phyloP scores from a whole-genome alignment of 2,329 filamentous ascomycete species.

The Emmonsia crescens region DNA sequence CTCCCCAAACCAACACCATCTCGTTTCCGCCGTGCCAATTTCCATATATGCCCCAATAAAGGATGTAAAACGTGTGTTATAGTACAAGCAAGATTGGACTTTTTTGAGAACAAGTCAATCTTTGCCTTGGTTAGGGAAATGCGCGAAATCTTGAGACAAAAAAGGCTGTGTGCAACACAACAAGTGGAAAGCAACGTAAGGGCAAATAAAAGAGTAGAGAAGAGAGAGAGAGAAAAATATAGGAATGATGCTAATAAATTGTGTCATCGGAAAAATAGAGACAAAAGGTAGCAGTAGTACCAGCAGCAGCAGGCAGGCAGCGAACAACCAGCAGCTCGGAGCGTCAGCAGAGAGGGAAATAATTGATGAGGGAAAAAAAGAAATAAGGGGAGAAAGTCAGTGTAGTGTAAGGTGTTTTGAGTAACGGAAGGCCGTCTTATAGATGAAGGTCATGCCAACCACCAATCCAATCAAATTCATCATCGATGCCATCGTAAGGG shows the following conservation, averaged over 20 bases:
- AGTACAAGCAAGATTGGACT: slow-evolving; percentile 1
- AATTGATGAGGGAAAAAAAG: slow-evolving; percentile 9
- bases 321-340: slow-evolving; percentile 2
- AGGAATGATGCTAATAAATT: not conserved
- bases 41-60: slow-evolving; percentile 6
- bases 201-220: slow-evolving; percentile 1
- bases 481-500: slow-evolving; percentile 47
- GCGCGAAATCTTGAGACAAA: not conserved
- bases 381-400: slow-evolving; percentile 12
- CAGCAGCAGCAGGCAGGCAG: slow-evolving; percentile 7
- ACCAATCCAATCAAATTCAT: slow-evolving; percentile 89
- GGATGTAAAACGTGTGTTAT: slow-evolving; percentile 1
- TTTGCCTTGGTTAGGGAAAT: not conserved
- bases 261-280: not conserved
- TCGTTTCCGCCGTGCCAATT: slow-evolving; percentile 9
- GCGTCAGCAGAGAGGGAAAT: not conserved
- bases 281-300: slow-evolving; percentile 1
- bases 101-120: not conserved
- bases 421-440: slow-evolving; percentile 27
- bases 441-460: slow-evolving; percentile 67
- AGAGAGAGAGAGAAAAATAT: slow-evolving; percentile 1
- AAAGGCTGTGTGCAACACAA: not conserved
- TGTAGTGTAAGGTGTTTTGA: not conserved
- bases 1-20: slow-evolving; percentile 7
- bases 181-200: slow-evolving; percentile 1